Percentiles rank a stretch among this genome's conserved stretches.
These are phyloP conservation scores for Picea mariana DNA, from an alignment of 83 land plant species.

Conservation along the genomic window DNA sequence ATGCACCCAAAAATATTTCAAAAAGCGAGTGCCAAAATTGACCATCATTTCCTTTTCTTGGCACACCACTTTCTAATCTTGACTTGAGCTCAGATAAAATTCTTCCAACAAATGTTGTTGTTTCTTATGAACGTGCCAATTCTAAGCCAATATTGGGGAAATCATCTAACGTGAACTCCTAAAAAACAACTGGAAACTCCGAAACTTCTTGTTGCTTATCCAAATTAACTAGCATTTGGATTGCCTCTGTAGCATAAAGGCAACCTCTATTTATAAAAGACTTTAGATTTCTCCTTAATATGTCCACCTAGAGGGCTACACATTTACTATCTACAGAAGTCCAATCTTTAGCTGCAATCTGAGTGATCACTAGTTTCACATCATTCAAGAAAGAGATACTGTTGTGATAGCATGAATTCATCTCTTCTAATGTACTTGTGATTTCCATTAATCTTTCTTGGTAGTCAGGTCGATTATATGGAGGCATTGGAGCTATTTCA, in stretches of 20 bases:
- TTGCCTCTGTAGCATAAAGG: not conserved
- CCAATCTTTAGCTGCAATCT: slow-evolving; percentile 38
- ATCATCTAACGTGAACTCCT: slow-evolving; percentile 1
- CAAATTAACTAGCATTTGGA: slow-evolving; percentile 14
- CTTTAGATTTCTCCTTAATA: slow-evolving; percentile 22
- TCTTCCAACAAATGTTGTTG: not conserved
- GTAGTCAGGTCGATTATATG: slow-evolving; percentile 24
- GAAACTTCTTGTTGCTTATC: slow-evolving; percentile 19
- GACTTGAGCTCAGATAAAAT: slow-evolving; percentile 11
- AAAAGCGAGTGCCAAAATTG: slow-evolving; percentile 27
- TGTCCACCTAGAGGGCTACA: slow-evolving; percentile 13
- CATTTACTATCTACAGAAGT: slow-evolving; percentile 31
- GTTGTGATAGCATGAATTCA: slow-evolving; percentile 3
- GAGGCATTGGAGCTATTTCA: slow-evolving; percentile 30
- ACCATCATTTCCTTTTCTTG: slow-evolving; percentile 15
- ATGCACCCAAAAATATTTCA: slow-evolving; percentile 20
- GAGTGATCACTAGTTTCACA: slow-evolving; percentile 36
- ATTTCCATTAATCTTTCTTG: slow-evolving; percentile 18
- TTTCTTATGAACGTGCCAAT: slow-evolving; percentile 8
- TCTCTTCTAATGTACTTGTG: slow-evolving; percentile 12
- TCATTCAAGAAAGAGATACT: slow-evolving; percentile 27
- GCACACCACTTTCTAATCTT: slow-evolving; percentile 16
- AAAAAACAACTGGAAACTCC: slow-evolving; percentile 12
- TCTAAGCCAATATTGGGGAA: slow-evolving; percentile 22
- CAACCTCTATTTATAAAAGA: slow-evolving; percentile 8